Percentiles rank a stretch among this genome's conserved stretches.
phyloP scores from a whole-genome alignment of 768 basidiomycete species.

The Gloeostereum incarnatum region DNA sequence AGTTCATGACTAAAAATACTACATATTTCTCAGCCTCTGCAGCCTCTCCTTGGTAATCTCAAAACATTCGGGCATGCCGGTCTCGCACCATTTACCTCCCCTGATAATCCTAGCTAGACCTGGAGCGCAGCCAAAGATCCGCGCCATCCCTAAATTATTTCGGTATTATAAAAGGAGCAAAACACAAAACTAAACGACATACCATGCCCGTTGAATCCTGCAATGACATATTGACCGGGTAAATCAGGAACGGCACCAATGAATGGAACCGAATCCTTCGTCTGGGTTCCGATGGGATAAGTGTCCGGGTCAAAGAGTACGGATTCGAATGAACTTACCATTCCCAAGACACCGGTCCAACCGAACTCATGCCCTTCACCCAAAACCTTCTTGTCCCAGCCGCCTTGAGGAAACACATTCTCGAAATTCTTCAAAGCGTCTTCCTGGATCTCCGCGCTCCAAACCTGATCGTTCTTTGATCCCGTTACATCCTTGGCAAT shows the following conservation, averaged over 20 bases:
- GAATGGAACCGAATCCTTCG: slow-evolving; percentile 9
- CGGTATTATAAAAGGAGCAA: no score
- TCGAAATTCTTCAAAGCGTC: slow-evolving; percentile 1
- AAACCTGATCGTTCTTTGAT: no score
- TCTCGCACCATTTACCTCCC: slow-evolving; percentile 12
- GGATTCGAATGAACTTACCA: neutral
- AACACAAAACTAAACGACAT: no score
- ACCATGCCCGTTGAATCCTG: slow-evolving; percentile 16
- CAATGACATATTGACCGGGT: slow-evolving; percentile 13
- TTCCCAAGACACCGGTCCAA: slow-evolving; percentile 13
- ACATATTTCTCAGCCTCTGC: no score
- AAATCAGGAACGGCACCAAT: slow-evolving; percentile 15
- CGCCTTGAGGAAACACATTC: neutral
- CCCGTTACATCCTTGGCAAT: no score
- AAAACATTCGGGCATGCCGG: slow-evolving; percentile 15
- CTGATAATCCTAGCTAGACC: slow-evolving; percentile 12
- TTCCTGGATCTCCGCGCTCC: no score
- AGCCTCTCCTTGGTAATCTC: slow-evolving; percentile 11
- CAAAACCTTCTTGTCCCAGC: neutral
- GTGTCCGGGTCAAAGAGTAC: no score
- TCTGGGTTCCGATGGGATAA: neutral
- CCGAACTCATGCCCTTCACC: neutral
- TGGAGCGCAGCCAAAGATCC: slow-evolving; percentile 8
- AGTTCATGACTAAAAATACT: no score
- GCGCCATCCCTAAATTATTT: no score